phyloP scores from a whole-genome alignment of 306 rosid species.

The Aeschynomene evenia region DNA sequence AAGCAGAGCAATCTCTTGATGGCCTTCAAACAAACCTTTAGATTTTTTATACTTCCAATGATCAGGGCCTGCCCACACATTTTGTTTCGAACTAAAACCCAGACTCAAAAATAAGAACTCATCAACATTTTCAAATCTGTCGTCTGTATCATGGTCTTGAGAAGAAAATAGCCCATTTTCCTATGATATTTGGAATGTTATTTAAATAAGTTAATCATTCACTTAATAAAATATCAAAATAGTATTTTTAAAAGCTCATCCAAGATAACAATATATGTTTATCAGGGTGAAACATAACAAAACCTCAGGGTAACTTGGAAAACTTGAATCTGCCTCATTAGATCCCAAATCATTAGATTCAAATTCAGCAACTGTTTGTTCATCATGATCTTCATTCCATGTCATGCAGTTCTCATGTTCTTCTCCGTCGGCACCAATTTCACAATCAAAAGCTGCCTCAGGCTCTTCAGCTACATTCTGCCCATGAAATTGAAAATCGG shows the following conservation, averaged over 20 bases:
- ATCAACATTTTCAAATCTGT: conserved; percentile 66
- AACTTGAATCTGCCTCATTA: conserved; percentile 57
- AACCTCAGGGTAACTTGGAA: conserved; percentile 70
- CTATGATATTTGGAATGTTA: conserved; percentile 42
- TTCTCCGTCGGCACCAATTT: conserved; percentile 51
- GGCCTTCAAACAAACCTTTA: conserved; percentile 54
- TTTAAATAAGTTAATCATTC: conserved; percentile 20
- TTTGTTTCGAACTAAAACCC: conserved; percentile 70
- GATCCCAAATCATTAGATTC: conserved; percentile 44
- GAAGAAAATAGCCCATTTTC: conserved; percentile 55
- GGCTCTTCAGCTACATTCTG: conserved; percentile 45
- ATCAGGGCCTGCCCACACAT: conserved; percentile 99
- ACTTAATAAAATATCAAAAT: conserved; percentile 18
- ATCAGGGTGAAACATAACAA: not conserved
- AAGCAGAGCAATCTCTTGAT: not conserved
- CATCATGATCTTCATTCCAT: conserved; percentile 64
- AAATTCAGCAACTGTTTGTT: conserved; percentile 53
- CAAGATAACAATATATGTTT: conserved; percentile 19
- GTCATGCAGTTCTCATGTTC: conserved; percentile 46
- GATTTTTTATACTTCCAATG: conserved; percentile 85
- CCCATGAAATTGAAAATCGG: conserved; percentile 41
- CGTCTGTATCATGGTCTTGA: conserved; percentile 49
- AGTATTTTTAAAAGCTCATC: conserved; percentile 15
- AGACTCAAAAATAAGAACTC: conserved; percentile 68
- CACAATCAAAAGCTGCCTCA: conserved; percentile 42